Conservation (phyloP, 2,329 filamentous ascomycete species). For the Epichloe typhina region DNA sequence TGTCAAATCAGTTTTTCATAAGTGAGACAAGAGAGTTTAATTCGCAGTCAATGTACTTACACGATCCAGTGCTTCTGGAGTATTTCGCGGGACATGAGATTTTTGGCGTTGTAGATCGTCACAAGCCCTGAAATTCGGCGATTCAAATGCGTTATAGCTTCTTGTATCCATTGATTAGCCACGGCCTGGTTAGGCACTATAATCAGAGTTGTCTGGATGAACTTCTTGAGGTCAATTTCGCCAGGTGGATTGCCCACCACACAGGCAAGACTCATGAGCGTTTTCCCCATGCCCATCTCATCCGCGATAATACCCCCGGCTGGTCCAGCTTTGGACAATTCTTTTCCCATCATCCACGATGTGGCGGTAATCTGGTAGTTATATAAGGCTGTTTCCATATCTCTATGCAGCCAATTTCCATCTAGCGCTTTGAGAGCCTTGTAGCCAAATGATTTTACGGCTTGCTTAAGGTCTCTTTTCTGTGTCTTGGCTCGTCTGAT, state of each 20-base stretch:
- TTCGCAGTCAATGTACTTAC: not conserved
- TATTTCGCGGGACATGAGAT: not conserved
- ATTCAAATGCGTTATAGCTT: conserved; percentile 15
- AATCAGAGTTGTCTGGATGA: conserved; percentile 22
- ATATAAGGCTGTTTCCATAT: not conserved
- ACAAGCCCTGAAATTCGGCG: not conserved
- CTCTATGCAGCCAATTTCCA: not conserved
- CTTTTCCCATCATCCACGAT: conserved; percentile 40
- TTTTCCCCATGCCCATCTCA: conserved; percentile 54
- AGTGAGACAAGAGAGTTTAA: too few species aligned
- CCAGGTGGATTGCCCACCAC: conserved; percentile 45
- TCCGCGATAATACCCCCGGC: conserved; percentile 50
- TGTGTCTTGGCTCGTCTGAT: not conserved
- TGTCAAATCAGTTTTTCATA: not conserved
- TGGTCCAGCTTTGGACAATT: conserved; percentile 24
- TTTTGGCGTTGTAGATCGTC: conserved; percentile 7
- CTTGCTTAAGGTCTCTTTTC: not conserved
- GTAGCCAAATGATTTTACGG: not conserved
- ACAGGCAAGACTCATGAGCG: conserved; percentile 62
- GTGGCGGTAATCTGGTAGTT: conserved; percentile 37
- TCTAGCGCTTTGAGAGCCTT: not conserved
- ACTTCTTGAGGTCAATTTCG: conserved; percentile 21
- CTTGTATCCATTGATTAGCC: conserved; percentile 16
- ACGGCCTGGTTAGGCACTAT: conserved; percentile 15
- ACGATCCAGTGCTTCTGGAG: not conserved